A percentile compares a stretch with the other conserved stretches of the same genome.
Conservation (phyloP, 768 basidiomycete species). For the Psilocybe tampanensis region DNA sequence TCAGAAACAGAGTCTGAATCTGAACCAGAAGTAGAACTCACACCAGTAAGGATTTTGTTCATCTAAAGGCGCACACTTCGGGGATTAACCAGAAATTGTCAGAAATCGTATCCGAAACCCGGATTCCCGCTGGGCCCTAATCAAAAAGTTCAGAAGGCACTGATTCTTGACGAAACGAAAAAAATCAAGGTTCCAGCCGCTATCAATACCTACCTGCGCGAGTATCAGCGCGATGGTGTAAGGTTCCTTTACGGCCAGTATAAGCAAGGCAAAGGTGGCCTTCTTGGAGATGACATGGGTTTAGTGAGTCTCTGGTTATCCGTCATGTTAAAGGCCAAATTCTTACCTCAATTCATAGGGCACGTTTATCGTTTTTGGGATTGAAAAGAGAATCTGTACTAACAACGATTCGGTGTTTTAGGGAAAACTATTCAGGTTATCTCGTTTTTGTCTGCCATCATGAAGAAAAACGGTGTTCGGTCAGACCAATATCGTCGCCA, state of each 20-base stretch:
- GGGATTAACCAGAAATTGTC: background rate
- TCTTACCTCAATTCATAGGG: constrained; percentile 4
- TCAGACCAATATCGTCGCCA: constrained; percentile 70
- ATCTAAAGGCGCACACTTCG: too few relatives aligned
- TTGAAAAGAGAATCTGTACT: background rate
- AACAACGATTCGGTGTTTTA: constrained; percentile 18
- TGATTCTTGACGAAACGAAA: constrained; percentile 51
- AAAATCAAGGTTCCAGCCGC: constrained; percentile 59
- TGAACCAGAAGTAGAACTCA: constrained; percentile 13
- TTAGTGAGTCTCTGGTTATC: constrained; percentile 41
- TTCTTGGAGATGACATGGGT: constrained; percentile 98
- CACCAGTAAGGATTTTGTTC: background rate
- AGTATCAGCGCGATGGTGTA: constrained; percentile 89
- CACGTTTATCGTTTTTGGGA: background rate
- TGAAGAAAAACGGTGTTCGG: constrained; percentile 73
- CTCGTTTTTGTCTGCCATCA: constrained; percentile 87
- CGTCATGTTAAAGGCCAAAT: background rate
- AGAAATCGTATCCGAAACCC: constrained; percentile 39
- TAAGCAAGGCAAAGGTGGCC: constrained; percentile 65
- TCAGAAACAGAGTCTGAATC: constrained; percentile 31
- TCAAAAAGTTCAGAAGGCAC: constrained; percentile 44
- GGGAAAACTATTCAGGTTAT: constrained; percentile 97
- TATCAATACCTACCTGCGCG: constrained; percentile 86
- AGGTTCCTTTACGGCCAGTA: constrained; percentile 81
- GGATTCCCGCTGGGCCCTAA: constrained; percentile 49